phyloP scores from a whole-genome alignment of 2,329 filamentous ascomycete species.

The Epichloe amarillans region DNA sequence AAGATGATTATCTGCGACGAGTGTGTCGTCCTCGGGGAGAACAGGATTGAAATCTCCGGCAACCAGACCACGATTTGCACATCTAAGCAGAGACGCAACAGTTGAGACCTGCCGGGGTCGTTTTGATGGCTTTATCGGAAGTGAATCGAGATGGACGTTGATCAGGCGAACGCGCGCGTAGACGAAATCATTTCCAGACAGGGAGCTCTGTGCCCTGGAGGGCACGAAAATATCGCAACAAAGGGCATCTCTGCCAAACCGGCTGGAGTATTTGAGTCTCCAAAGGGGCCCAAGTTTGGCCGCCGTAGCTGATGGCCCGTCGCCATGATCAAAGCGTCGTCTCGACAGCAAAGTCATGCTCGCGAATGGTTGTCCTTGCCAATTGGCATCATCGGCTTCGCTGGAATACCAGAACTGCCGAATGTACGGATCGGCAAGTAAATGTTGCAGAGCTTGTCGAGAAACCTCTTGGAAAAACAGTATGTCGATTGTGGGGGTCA shows the following conservation, averaged over 20 bases:
- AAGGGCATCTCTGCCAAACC: too few species aligned
- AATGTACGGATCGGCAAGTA: constrained; percentile 11
- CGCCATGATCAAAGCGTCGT: too few species aligned
- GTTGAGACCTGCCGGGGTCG: constrained; percentile 19
- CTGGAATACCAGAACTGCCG: too few species aligned
- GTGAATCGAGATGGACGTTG: constrained; percentile 27
- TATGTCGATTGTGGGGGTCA: constrained; percentile 12
- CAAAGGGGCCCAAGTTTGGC: too few species aligned
- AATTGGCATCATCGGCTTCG: too few species aligned
- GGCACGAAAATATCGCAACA: too few species aligned
- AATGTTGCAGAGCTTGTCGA: constrained; percentile 8
- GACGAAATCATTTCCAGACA: background rate
- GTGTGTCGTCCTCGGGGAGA: constrained; percentile 18
- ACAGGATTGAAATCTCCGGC: constrained; percentile 29
- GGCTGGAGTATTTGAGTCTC: too few species aligned
- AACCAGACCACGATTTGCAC: constrained; percentile 17
- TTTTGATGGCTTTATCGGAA: constrained; percentile 14
- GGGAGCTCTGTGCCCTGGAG: too few species aligned
- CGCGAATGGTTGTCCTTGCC: too few species aligned
- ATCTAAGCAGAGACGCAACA: constrained; percentile 13
- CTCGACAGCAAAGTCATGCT: too few species aligned
- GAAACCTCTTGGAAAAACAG: constrained; percentile 25
- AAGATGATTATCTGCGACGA: constrained; percentile 15
- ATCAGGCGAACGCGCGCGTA: constrained; percentile 15
- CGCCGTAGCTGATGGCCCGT: too few species aligned